phyloP scores from a whole-genome alignment of 1,139 yeast species.

The Sugiyamaella sp. region DNA sequence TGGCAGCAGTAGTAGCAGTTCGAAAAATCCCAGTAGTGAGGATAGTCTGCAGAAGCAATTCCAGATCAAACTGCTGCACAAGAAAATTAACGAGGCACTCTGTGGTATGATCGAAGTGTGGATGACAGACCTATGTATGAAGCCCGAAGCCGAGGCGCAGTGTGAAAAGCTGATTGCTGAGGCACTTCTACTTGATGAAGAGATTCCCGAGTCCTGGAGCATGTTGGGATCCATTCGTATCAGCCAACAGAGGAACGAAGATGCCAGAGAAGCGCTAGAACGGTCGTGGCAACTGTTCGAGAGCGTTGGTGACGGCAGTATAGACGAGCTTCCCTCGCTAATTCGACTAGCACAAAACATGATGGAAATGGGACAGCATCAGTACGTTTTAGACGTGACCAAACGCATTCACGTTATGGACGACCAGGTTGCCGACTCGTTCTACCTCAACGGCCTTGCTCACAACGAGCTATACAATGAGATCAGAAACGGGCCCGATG shows the following conservation, averaged over 20 bases:
- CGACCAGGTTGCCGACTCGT: slow-evolving; percentile 78
- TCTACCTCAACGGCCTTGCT: slow-evolving; percentile 81
- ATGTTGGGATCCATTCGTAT: slow-evolving; percentile 85
- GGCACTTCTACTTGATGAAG: slow-evolving; percentile 62
- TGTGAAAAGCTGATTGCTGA: slow-evolving; percentile 74
- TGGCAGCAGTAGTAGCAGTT: slow-evolving; percentile 28
- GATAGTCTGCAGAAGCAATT: slow-evolving; percentile 29
- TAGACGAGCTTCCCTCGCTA: slow-evolving; percentile 66
- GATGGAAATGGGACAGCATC: slow-evolving; percentile 75
- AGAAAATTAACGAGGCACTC: slow-evolving; percentile 70
- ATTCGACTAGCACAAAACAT: slow-evolving; percentile 61
- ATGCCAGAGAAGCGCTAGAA: slow-evolving; percentile 70
- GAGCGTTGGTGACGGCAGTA: slow-evolving; percentile 33
- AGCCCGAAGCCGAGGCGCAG: slow-evolving; percentile 76
- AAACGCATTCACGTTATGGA: slow-evolving; percentile 70
- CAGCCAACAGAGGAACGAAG: slow-evolving; percentile 76
- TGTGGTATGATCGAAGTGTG: slow-evolving; percentile 91
- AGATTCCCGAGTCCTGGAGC: slow-evolving; percentile 79
- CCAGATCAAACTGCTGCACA: slow-evolving; percentile 44
- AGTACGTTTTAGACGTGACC: slow-evolving; percentile 62
- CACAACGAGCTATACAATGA: slow-evolving; percentile 50
- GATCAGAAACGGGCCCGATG: slow-evolving; percentile 15
- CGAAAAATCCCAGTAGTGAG: neutral
- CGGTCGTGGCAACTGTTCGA: slow-evolving; percentile 69
- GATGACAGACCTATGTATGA: slow-evolving; percentile 99